phyloP scores from a whole-genome alignment of 768 basidiomycete species.

The Suillus spraguei region DNA sequence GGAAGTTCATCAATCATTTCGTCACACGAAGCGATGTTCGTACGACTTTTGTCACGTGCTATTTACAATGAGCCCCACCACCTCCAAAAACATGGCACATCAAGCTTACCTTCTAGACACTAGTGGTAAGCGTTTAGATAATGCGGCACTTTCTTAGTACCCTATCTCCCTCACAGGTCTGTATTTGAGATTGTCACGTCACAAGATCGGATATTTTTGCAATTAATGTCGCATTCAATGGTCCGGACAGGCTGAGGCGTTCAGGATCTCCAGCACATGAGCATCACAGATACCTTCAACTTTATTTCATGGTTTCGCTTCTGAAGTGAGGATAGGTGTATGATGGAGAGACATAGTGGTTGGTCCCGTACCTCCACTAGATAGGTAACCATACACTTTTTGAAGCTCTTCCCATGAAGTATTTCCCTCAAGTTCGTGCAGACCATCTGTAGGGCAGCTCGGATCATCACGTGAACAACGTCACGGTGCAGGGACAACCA shows the following conservation, averaged over 20 bases:
- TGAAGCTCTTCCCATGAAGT: background rate
- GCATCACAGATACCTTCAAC: background rate
- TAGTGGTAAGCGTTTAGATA: background rate
- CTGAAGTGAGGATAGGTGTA: background rate
- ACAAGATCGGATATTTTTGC: background rate
- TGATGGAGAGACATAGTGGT: background rate
- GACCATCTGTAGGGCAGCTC: background rate
- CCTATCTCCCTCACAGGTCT: background rate
- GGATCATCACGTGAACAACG: background rate
- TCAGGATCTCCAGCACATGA: background rate
- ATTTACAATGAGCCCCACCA: background rate
- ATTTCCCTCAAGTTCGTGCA: background rate
- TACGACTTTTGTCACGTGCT: background rate
- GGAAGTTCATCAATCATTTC: background rate
- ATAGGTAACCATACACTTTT: background rate
- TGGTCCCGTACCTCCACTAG: background rate
- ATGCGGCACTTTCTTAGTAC: background rate
- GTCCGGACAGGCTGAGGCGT: background rate
- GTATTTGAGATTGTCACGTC: background rate
- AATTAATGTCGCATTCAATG: background rate
- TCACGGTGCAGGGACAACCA: background rate
- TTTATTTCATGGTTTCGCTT: background rate
- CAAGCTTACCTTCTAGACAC: background rate
- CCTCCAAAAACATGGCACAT: background rate
- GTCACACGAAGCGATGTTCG: background rate